Base-by-base conservation (phyloP, 306 rosid genomes). In the Geum urbanum region DNA sequence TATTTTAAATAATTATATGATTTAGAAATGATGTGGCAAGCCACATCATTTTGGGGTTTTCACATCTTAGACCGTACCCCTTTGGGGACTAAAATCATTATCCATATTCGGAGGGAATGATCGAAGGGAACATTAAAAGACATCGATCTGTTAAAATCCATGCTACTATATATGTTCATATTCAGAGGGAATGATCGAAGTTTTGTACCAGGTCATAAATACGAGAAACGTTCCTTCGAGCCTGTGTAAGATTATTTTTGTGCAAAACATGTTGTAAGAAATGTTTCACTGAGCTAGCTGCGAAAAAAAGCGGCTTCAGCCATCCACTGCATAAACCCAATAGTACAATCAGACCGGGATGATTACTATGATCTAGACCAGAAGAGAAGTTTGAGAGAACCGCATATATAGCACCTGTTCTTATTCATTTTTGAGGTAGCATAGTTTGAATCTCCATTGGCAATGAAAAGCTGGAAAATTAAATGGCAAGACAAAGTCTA, bases 151-250 rank as follows among this genome's bases (percentile, higher is more conserved):
- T 50, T 16, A 1, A n/a, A 50, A 20, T 5, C 15, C 5, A 14
- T 49, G 8, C 19, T 49, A 49, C 15, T 14, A 15, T 4, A 4
- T 49, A 2, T 13, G 13, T 49, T 1, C 2, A 27, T n/a, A 41
- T 41, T 7, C 37, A 3, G 32, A 27, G 32, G 32, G 12, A 71
- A 27, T 27, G 32, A 27, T 27, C 3, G 18, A 35, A 18, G 4
- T 27, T 56, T 9, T 32, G 40, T 92, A 88, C 97, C 91, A 90
- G 82, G 49, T 90, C 96, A 63, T 90, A 92, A 70, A 90, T 96
- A 22, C 90, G 87, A 60, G 98, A 89, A 78, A 88, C 85, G 82
- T 90, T 92, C 79, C 91, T 76, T 67, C 96, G 96, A 73, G 92
- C 97, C 67, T 86, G 92, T 13, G 97, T 90, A 53, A 92, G 85